These are phyloP conservation scores for Amanita molliuscula DNA, from an alignment of 768 basidiomycete genomes.

Conservation along the genomic window DNA sequence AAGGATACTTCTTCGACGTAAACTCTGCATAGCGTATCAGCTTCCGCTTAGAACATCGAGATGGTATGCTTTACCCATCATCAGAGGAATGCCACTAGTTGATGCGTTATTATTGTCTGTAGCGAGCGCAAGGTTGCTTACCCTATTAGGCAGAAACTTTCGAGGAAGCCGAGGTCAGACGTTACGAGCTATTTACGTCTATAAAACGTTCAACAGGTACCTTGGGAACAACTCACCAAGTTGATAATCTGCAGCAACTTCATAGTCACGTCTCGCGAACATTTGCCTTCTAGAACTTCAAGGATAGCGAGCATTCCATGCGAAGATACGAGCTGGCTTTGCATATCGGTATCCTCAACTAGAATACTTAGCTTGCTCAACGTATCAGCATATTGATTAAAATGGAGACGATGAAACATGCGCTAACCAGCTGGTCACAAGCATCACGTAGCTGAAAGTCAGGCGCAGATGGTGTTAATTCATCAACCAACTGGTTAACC, in stretches of 20 bases:
- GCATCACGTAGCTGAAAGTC: constrained; percentile 78
- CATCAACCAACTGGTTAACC: constrained; percentile 80
- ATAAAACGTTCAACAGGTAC: constrained; percentile 23
- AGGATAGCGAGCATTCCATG: constrained; percentile 95
- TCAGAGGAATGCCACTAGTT: constrained; percentile 81
- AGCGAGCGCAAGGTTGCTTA: constrained; percentile 18
- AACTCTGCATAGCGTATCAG: constrained; percentile 43
- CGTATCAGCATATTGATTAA: constrained; percentile 3
- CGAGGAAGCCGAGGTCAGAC: constrained; percentile 74
- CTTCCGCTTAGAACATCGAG: background rate
- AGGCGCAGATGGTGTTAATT: constrained; percentile 70
- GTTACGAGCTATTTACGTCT: constrained; percentile 39
- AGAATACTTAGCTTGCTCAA: constrained; percentile 59
- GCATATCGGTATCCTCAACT: constrained; percentile 75
- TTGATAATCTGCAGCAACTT: constrained; percentile 87
- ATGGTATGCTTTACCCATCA: constrained; percentile 57
- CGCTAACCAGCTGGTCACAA: constrained; percentile 79
- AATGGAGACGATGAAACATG: background rate
- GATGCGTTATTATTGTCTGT: constrained; percentile 6
- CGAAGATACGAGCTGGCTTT: constrained; percentile 76
- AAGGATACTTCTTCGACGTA: constrained; percentile 88
- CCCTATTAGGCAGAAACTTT: constrained; percentile 93
- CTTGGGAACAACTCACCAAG: constrained; percentile 40
- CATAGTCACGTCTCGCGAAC: constrained; percentile 77
- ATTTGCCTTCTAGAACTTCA: constrained; percentile 84